Percentiles rank a stretch among this genome's conserved stretches.
phyloP scores from a whole-genome alignment of 2,329 filamentous ascomycete genomes.

The Aureobasidium vineae region DNA sequence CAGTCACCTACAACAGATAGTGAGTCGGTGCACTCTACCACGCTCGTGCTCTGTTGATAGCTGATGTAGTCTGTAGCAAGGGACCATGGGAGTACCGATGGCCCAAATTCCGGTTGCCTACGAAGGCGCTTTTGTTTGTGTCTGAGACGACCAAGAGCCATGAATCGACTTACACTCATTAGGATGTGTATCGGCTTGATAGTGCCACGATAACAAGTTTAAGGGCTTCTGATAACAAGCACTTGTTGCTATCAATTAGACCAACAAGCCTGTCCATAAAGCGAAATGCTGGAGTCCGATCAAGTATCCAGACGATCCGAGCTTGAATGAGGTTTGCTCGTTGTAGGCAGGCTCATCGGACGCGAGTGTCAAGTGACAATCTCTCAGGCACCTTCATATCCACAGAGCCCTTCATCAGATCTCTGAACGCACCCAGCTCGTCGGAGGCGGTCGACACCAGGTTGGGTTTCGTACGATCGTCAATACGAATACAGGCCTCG shows the following conservation, averaged over 20 bases:
- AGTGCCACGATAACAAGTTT: no score
- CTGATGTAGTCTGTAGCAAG: no score
- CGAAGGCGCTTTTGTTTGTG: no score
- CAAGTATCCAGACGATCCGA: not conserved
- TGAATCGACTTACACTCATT: not conserved
- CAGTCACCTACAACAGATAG: no score
- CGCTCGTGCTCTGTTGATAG: no score
- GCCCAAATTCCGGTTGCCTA: no score
- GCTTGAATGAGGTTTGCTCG: not conserved
- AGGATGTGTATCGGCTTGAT: no score
- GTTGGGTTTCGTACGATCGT: constrained; percentile 55
- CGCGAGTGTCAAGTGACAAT: constrained; percentile 59
- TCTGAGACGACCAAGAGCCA: no score
- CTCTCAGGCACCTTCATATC: constrained; percentile 58
- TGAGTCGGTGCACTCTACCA: no score
- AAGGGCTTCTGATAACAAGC: not conserved
- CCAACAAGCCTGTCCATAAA: not conserved
- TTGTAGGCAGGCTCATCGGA: constrained; percentile 46
- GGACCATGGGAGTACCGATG: no score
- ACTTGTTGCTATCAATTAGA: not conserved
- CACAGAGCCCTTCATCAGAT: constrained; percentile 56
- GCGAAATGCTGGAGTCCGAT: not conserved
- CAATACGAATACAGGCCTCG: constrained; percentile 57
- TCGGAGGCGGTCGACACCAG: constrained; percentile 55
- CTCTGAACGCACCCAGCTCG: constrained; percentile 56